phyloP scores from a whole-genome alignment of 768 basidiomycete genomes.

The Rhodotorula diobovata region DNA sequence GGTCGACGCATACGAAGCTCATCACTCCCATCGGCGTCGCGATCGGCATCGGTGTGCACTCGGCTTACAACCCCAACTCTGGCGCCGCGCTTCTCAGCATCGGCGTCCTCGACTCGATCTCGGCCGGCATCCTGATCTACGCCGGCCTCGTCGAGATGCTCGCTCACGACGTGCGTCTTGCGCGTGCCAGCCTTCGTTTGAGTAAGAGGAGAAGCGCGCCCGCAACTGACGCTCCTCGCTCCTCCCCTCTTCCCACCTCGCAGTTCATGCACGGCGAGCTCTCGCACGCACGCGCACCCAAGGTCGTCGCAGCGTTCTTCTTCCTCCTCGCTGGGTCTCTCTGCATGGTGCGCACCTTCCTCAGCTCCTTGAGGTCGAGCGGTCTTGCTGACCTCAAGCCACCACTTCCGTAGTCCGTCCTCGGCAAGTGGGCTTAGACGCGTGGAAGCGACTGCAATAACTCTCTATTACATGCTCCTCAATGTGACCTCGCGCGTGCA shows the following conservation, averaged over 20 bases:
- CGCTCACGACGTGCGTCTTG: conserved; percentile 35
- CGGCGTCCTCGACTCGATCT: conserved; percentile 46
- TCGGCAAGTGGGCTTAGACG: conserved; percentile 34
- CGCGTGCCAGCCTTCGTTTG: no score
- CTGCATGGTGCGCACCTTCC: conserved; percentile 20
- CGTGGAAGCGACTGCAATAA: no score
- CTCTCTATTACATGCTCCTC: no score
- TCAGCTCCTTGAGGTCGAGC: no score
- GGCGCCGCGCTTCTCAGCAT: conserved; percentile 43
- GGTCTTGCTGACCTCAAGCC: no score
- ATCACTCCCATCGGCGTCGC: conserved; percentile 46
- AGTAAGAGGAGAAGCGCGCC: no score
- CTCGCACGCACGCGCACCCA: neutral
- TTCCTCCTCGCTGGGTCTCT: conserved; percentile 29
- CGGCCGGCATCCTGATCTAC: conserved; percentile 46
- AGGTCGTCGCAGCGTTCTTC: conserved; percentile 13
- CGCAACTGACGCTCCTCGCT: no score
- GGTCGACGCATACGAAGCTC: conserved; percentile 19
- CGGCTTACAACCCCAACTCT: conserved; percentile 43
- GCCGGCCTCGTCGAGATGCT: conserved; percentile 36
- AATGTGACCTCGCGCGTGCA: no score
- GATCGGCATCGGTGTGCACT: conserved; percentile 46
- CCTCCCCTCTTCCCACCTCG: neutral
- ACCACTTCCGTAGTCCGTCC: conserved; percentile 7
- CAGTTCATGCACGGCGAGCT: conserved; percentile 39